Base-by-base conservation (phyloP, 768 basidiomycete genomes). In the Nidularia pulvinata region DNA sequence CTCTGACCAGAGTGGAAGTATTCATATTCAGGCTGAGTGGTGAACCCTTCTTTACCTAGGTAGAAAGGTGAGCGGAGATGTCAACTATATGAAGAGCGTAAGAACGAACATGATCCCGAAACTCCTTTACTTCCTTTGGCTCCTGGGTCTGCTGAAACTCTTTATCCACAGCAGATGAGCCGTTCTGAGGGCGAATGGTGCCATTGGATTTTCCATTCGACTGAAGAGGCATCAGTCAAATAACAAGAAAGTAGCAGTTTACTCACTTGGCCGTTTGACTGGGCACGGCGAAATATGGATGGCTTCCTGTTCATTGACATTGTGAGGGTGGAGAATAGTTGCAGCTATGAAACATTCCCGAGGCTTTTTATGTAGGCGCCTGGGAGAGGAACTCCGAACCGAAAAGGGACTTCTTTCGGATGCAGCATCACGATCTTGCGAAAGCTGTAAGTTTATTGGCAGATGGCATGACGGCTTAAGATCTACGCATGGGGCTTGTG, bases 1-100 rank as follows among this genome's bases (percentile, higher is more conserved):
- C 33, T 64, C 78, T 60, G 57, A 82, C 84, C 34, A 84, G 45
- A 7, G 76, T 68, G 16, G 74, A 71, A 3, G 73, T 62, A 53
- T 77, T 73, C 16, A 73, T 49, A 13, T 59, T 63, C 7, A 76
- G 57, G 10, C n/a, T n/a, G n/a, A n/a, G n/a, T n/a, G 69, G 61
- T 22, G 65, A 47, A 5, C 78, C 79, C 59, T 72, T 78, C 61
- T 77, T 79, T 51, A 82, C 62, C 81, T 82, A 59, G 30, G 47
- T 50, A 51, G 45, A 39, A 39, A 50, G 44, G n/a, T 57, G 47
- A 33, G 11, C 19, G 13, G n/a, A 11, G 19, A 33, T 5, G 36
- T 16, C 16, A 11, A 25, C 33, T 4, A 36, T n/a, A 32, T 44
- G 11, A 4, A 48, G 36, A 32, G 25, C 3, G 13, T 45, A 39